Conservation (phyloP, 441 rosid genomes). For the Daphne laureola region DNA sequence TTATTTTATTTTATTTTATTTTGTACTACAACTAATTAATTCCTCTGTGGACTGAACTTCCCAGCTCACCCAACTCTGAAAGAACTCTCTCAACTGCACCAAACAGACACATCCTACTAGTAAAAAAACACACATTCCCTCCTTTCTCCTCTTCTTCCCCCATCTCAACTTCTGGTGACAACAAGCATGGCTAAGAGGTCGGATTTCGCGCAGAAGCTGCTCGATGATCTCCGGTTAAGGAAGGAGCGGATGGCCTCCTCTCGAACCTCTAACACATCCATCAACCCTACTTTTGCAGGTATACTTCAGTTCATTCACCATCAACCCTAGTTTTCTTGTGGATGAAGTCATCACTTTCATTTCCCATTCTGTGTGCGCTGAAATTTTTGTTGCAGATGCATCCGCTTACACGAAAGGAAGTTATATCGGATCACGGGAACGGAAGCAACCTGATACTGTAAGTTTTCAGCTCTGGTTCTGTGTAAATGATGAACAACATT, state of each 20-base stretch:
- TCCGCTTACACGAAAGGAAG: conserved; percentile 40
- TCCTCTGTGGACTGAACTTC: conserved; percentile 31
- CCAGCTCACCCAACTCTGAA: conserved; percentile 78
- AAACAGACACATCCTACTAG: background rate
- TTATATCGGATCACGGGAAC: conserved; percentile 41
- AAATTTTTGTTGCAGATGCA: conserved; percentile 37
- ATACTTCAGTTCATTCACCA: background rate
- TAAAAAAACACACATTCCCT: conserved; percentile 13
- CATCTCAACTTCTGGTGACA: conserved; percentile 18
- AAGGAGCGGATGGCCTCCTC: conserved; percentile 65
- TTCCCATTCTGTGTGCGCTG: background rate
- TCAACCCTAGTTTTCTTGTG: conserved; percentile 3
- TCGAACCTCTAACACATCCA: conserved; percentile 32
- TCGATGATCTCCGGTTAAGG: conserved; percentile 74
- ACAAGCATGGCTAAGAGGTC: conserved; percentile 68
- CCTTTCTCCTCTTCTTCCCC: conserved; percentile 4
- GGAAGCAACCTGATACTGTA: conserved; percentile 35
- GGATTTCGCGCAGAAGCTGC: conserved; percentile 87
- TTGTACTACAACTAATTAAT: no score
- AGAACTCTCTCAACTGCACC: conserved; percentile 52
- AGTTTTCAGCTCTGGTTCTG: conserved; percentile 22
- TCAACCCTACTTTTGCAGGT: conserved; percentile 37
- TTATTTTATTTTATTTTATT: no score
- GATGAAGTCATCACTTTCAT: background rate
- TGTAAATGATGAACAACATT: background rate